A percentile compares a stretch with the other conserved stretches of the same genome.
Conservation (phyloP, 2,329 filamentous ascomycete species). For the Colletotrichum brevisporum region DNA sequence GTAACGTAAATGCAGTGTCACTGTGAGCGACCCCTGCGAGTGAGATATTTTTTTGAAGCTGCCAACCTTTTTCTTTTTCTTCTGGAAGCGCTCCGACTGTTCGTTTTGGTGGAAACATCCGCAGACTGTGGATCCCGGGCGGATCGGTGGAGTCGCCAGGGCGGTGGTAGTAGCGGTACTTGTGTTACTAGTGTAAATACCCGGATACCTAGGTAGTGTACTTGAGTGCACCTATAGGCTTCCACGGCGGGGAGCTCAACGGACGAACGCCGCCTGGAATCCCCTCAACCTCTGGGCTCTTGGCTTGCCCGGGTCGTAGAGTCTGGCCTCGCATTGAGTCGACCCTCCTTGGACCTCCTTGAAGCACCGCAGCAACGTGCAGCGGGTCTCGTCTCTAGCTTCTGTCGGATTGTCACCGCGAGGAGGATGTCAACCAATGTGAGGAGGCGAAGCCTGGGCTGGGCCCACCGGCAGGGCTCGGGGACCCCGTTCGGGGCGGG, state of each 20-base stretch:
- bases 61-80: slow-evolving; percentile 19
- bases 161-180: not conserved
- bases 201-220: too few species aligned
- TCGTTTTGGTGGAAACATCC: slow-evolving; percentile 15
- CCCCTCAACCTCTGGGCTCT: not conserved
- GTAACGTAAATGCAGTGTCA: not conserved
- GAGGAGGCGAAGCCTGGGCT: slow-evolving; percentile 28
- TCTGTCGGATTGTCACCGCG: slow-evolving; percentile 6
- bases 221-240: not conserved
- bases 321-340: slow-evolving; percentile 12
- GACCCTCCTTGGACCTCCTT: slow-evolving; percentile 11
- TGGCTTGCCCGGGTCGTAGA: not conserved
- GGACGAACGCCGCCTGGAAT: not conserved
- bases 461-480: slow-evolving; percentile 32
- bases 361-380: not conserved
- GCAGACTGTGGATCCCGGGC: slow-evolving; percentile 16
- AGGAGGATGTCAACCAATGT: not conserved
- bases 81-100: slow-evolving; percentile 24
- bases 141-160: not conserved
- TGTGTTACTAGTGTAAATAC: too few species aligned
- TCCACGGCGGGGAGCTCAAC: not conserved
- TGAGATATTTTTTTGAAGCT: slow-evolving; percentile 2
- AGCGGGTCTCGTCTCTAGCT: slow-evolving; percentile 1
- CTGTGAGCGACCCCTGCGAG: not conserved
- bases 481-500: slow-evolving; percentile 1